Conservation (phyloP, 345 rosid genomes). For the Heritiera littoralis region DNA sequence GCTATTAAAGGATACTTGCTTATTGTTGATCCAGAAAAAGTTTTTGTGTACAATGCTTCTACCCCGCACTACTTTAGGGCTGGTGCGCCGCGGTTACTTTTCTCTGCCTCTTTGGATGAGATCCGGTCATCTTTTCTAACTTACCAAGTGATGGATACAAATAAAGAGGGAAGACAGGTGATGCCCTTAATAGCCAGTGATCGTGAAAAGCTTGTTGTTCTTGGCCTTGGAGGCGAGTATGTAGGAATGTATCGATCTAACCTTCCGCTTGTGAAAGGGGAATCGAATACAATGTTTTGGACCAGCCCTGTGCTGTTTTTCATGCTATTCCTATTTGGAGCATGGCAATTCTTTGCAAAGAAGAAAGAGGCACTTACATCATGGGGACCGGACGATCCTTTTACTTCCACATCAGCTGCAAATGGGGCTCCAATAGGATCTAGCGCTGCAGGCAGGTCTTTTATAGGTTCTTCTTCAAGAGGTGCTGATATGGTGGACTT, state of each 20-base stretch:
- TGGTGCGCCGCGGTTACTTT: slow-evolving; percentile 67
- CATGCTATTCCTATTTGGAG: slow-evolving; percentile 67
- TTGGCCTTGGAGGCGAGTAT: slow-evolving; percentile 75
- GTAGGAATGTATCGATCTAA: slow-evolving; percentile 75
- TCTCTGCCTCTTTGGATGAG: slow-evolving; percentile 71
- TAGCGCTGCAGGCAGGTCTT: slow-evolving; percentile 49
- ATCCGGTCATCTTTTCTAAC: slow-evolving; percentile 68
- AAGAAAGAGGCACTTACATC: slow-evolving; percentile 91
- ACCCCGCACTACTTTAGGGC: slow-evolving; percentile 69
- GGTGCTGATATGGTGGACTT: slow-evolving; percentile 50
- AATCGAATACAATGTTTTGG: slow-evolving; percentile 68
- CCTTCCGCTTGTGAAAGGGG: slow-evolving; percentile 59
- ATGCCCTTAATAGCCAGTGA: slow-evolving; percentile 72
- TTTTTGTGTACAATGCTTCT: slow-evolving; percentile 71
- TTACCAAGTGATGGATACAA: slow-evolving; percentile 38
- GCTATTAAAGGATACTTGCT: slow-evolving; percentile 84
- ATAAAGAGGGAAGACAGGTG: slow-evolving; percentile 21
- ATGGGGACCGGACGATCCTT: slow-evolving; percentile 94
- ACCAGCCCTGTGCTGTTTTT: slow-evolving; percentile 86
- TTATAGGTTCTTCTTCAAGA: slow-evolving; percentile 58
- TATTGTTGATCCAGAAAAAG: slow-evolving; percentile 54
- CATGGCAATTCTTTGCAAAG: slow-evolving; percentile 94
- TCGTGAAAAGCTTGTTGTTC: slow-evolving; percentile 71
- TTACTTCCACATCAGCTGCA: slow-evolving; percentile 48
- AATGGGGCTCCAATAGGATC: slow-evolving; percentile 49